phyloP scores from a whole-genome alignment of 176 grass and related monocot genomes.

The Chloris gayana region DNA sequence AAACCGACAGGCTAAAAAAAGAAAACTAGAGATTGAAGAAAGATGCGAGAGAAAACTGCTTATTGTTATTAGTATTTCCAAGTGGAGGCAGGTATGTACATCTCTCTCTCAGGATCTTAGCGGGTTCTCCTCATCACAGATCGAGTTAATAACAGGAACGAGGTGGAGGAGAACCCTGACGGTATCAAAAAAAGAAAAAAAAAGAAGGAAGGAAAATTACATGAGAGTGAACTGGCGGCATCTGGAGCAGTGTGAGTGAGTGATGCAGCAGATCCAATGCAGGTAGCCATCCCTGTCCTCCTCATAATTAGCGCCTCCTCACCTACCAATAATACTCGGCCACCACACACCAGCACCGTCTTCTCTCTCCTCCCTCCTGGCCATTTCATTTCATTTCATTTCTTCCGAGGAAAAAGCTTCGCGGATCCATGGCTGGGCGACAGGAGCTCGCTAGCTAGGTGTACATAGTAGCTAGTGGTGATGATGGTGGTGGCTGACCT shows the following conservation, averaged over 20 bases:
- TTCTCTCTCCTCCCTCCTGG: neutral
- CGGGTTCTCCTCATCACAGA: neutral
- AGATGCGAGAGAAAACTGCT: constrained; percentile 26
- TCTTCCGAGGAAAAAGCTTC: constrained; percentile 11
- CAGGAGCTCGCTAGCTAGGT: neutral
- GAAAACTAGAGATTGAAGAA: neutral
- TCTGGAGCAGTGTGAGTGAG: neutral
- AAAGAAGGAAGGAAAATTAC: neutral
- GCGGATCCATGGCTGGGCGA: constrained; percentile 32
- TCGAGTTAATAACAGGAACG: constrained; percentile 32
- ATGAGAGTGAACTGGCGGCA: neutral
- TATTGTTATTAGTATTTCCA: constrained; percentile 43
- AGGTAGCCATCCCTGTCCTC: constrained; percentile 52
- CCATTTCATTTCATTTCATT: constrained; percentile 10
- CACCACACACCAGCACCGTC: constrained; percentile 29
- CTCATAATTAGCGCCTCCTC: constrained; percentile 54
- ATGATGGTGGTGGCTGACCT: constrained; percentile 1
- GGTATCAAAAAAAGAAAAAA: neutral
- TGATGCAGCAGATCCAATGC: constrained; percentile 57
- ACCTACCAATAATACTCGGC: constrained; percentile 36
- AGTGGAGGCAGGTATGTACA: constrained; percentile 54
- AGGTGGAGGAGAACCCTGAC: neutral
- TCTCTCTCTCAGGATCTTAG: constrained; percentile 20
- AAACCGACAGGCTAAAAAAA: too few species aligned
- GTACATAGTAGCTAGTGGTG: neutral